Evolutionary conservation across 192 early-diverging fungal genomes (phyloP), one percentile per base, ranked within the genome.

Genomic region (Borealophlyctis nickersoniae): DNA sequence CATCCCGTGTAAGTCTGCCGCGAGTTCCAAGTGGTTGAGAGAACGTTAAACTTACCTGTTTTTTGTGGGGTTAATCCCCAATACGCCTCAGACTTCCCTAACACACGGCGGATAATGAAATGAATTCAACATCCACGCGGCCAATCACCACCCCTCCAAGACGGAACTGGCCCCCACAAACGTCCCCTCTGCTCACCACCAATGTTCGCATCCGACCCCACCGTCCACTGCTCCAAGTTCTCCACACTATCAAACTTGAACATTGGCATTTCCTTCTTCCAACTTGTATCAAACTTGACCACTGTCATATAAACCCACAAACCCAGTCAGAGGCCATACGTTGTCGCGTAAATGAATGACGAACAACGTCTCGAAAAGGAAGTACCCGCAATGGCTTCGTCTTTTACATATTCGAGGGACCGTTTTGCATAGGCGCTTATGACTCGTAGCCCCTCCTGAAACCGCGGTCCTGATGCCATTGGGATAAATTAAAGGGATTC

Each of bases 181-280:
- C n/a, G n/a, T n/a, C n/a, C n/a, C n/a, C n/a, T n/a, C n/a, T n/a
- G n/a, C 65, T 75, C 79, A 57, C 92, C 91, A 74, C 93, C 93
- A 78, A 98, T 91, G 71, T 98, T 93, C 54, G 87, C 86, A 74
- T 98, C 95, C 1, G 87, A 89, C 0, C 95, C 95, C 27, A 92
- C 79, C 14, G 85, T 70, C 91, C 92, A 98, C 24, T 75, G 58
- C 36, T 87, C 63, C 32, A 98, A 60, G 66, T 89, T 88, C 31
- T 83, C 76, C 30, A 83, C 74, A 4, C 63, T 67, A 32, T 83
- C 83, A 34, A 94, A 71, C 2, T 77, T 62, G n/a, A 81, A 82
- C 77, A 97, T 82, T 7, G 83, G 79, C 56, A 88, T 68, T 58
- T 91, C 88, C 33, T 80, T 77, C 59, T 87, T 81, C 87, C 92